Percentiles rank a stretch among this genome's conserved stretches.
phyloP scores from a whole-genome alignment of 1,284 basidiomycete genomes.

The Athelia sp. region DNA sequence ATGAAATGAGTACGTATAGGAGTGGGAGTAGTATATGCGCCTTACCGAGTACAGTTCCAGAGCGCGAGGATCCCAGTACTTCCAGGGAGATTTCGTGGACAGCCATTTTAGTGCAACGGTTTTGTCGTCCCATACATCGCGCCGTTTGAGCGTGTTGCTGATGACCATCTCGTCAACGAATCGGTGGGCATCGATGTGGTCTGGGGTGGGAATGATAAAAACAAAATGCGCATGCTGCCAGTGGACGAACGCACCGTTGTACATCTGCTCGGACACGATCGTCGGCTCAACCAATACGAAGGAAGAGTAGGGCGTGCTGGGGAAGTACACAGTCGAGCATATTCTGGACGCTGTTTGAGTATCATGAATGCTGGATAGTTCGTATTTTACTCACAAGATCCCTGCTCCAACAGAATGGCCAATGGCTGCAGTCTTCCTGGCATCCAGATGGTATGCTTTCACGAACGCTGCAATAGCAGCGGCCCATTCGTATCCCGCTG shows the following conservation, averaged over 20 bases:
- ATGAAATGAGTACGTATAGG: too few species aligned
- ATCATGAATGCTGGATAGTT: too few species aligned
- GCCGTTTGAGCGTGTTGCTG: slow-evolving; percentile 26
- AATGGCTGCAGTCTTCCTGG: slow-evolving; percentile 31
- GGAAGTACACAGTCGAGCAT: slow-evolving; percentile 24
- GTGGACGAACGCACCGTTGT: slow-evolving; percentile 14
- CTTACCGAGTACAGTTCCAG: slow-evolving; percentile 29
- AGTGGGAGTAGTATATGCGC: slow-evolving; percentile 1
- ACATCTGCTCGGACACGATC: slow-evolving; percentile 29
- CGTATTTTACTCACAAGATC: slow-evolving; percentile 29
- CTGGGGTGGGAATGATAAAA: too few species aligned
- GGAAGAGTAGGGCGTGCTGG: slow-evolving; percentile 24
- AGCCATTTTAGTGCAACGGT: slow-evolving; percentile 33
- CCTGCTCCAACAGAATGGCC: slow-evolving; percentile 43
- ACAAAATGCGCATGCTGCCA: too few species aligned
- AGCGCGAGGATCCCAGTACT: slow-evolving; percentile 32
- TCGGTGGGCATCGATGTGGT: slow-evolving; percentile 29
- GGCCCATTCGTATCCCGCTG: slow-evolving; percentile 38
- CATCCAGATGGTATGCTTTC: slow-evolving; percentile 26
- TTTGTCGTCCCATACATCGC: slow-evolving; percentile 30
- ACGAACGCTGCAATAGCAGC: slow-evolving; percentile 31
- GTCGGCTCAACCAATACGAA: slow-evolving; percentile 39
- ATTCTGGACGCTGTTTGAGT: slow-evolving; percentile 21
- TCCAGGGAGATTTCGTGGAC: slow-evolving; percentile 34
- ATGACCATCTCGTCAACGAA: slow-evolving; percentile 31